A percentile compares a stretch with the other conserved stretches of the same genome.
Evolutionary conservation across 345 rosid genomes (phyloP).

Genomic region (Triadica sebifera): DNA sequence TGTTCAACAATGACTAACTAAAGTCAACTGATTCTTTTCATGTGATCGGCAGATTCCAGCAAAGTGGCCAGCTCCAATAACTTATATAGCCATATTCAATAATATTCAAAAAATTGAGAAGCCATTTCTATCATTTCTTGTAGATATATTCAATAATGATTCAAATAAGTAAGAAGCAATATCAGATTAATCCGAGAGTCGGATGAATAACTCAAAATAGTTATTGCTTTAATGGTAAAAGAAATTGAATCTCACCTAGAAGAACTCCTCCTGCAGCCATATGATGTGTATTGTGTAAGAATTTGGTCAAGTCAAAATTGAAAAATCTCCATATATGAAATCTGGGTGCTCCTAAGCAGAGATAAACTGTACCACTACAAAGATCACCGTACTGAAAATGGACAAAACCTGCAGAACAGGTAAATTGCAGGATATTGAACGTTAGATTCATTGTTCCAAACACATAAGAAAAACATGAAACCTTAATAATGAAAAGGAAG

Average conservation of each 20-base stretch:
- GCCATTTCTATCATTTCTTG: neutral
- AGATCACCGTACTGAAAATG: slow-evolving; percentile 30
- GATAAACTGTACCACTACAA: slow-evolving; percentile 26
- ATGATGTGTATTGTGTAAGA: slow-evolving; percentile 18
- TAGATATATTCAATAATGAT: too few relatives aligned
- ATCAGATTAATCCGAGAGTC: neutral
- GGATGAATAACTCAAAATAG: too few relatives aligned
- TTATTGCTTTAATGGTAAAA: neutral
- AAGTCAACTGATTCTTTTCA: slow-evolving; percentile 9
- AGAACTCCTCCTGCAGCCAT: neutral
- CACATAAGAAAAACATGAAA: neutral
- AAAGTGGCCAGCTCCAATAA: neutral
- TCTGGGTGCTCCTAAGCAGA: slow-evolving; percentile 3
- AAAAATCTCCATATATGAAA: neutral
- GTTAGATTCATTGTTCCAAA: slow-evolving; percentile 9
- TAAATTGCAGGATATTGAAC: slow-evolving; percentile 2
- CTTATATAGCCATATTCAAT: slow-evolving; percentile 9
- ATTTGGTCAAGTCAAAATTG: neutral
- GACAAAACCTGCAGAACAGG: slow-evolving; percentile 41
- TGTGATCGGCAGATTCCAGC: slow-evolving; percentile 16
- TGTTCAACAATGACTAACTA: neutral
- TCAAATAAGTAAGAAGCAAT: neutral
- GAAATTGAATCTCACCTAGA: slow-evolving; percentile 6
- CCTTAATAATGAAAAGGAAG: neutral
- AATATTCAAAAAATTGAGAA: neutral